Conservation (phyloP, 2,329 filamentous ascomycete genomes). For the Botrytis porri region DNA sequence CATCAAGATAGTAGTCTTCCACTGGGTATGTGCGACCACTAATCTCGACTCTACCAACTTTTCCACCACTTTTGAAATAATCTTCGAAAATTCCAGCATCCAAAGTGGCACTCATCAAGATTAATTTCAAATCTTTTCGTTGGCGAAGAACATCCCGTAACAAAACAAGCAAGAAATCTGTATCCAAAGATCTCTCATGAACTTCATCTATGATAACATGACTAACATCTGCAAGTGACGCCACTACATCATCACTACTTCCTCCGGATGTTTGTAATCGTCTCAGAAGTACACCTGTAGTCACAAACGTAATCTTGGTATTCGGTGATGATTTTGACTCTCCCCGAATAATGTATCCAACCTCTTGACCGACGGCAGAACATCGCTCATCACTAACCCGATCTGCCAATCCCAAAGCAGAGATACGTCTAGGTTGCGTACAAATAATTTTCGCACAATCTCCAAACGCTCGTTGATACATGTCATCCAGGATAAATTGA, state of each 20-base stretch:
- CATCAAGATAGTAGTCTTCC: conserved; percentile 84
- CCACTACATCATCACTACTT: conserved; percentile 72
- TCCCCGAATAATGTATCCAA: conserved; percentile 88
- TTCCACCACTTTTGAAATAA: conserved; percentile 72
- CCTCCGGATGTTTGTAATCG: conserved; percentile 89
- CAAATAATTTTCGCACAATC: conserved; percentile 85
- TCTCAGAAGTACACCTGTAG: conserved; percentile 86
- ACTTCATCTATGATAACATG: conserved; percentile 97
- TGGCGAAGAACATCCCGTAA: conserved; percentile 75
- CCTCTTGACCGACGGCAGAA: conserved; percentile 75
- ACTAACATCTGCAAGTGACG: conserved; percentile 82
- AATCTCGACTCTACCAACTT: conserved; percentile 81
- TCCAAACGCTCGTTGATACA: conserved; percentile 75
- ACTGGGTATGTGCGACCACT: conserved; percentile 87
- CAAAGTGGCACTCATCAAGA: conserved; percentile 95
- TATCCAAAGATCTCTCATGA: conserved; percentile 91
- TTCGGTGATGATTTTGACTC: conserved; percentile 70
- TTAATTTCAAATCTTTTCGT: conserved; percentile 77
- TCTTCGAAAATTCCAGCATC: conserved; percentile 80
- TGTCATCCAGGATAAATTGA: conserved; percentile 90
- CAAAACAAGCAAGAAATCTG: conserved; percentile 87
- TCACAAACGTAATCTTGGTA: conserved; percentile 93
- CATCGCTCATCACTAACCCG: conserved; percentile 92
- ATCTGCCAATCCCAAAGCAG: conserved; percentile 88
- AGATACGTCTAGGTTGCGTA: conserved; percentile 92